Percentiles rank a stretch among this genome's conserved stretches.
phyloP scores from a whole-genome alignment of 164 flowering plant genomes.

The Vitis cinerea region DNA sequence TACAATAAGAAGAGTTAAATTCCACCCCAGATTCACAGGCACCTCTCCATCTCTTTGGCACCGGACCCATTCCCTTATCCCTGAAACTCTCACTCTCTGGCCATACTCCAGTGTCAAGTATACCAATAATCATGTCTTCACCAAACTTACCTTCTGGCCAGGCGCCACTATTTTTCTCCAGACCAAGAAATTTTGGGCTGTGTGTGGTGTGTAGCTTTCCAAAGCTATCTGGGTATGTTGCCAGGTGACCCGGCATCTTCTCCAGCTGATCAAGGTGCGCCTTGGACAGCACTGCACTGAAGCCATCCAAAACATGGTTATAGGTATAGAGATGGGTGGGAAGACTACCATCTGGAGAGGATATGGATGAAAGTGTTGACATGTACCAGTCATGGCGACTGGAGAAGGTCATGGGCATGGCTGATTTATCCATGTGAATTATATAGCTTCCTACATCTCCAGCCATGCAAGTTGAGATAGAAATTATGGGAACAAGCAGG shows the following conservation, averaged over 20 bases:
- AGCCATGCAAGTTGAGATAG: too few relatives aligned
- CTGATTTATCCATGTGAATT: background rate
- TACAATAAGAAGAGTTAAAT: too few relatives aligned
- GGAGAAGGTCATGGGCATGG: background rate
- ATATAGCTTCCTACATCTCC: too few relatives aligned
- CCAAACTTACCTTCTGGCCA: too few relatives aligned
- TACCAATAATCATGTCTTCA: too few relatives aligned
- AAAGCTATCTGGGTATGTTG: background rate
- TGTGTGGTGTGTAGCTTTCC: slow-evolving; percentile 17
- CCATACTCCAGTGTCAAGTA: too few relatives aligned
- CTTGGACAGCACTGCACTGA: background rate
- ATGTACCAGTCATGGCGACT: background rate
- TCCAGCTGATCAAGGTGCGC: background rate
- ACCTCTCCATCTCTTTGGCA: too few relatives aligned
- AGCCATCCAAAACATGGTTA: background rate
- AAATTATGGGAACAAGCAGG: too few relatives aligned
- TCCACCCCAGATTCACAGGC: too few relatives aligned
- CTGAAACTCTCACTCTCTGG: too few relatives aligned
- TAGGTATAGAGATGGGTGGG: background rate
- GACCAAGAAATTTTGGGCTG: background rate
- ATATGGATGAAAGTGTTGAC: background rate
- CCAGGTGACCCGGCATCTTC: slow-evolving; percentile 12
- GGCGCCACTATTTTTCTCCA: too few relatives aligned
- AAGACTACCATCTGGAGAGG: background rate
- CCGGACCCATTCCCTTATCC: too few relatives aligned